Evolutionary conservation across 1,284 basidiomycete genomes (phyloP).

Genomic region (Trichosporon coremiiforme): DNA sequence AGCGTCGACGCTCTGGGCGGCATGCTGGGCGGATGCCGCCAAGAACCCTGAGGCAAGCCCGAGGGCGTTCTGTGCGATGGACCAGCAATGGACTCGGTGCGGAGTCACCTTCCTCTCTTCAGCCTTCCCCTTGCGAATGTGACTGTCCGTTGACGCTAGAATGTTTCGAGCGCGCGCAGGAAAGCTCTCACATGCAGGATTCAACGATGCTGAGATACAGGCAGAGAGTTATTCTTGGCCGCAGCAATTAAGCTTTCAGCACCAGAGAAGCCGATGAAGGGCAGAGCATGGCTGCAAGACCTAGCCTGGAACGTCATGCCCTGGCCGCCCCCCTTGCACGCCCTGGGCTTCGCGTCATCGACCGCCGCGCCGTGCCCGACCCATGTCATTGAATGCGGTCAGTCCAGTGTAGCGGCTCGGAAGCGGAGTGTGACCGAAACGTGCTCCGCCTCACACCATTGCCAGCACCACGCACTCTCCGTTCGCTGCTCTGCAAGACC

Average conservation of each 20-base stretch:
- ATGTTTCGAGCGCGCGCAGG: not conserved
- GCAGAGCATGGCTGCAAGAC: not conserved
- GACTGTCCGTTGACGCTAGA: not conserved
- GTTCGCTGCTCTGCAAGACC: too few species aligned
- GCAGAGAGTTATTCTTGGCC: not conserved
- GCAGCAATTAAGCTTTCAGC: not conserved
- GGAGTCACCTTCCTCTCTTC: not conserved
- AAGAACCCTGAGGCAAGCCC: not conserved
- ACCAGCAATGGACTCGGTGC: too few species aligned
- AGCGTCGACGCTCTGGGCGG: too few species aligned
- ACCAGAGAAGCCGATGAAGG: not conserved
- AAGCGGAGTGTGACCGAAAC: not conserved
- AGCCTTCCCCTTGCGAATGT: too few species aligned
- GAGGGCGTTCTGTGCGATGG: not conserved
- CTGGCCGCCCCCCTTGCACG: not conserved
- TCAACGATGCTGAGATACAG: not conserved
- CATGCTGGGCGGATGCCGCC: not conserved
- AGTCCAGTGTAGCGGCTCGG: not conserved
- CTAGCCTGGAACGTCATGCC: conserved; percentile 8
- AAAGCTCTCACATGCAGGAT: not conserved
- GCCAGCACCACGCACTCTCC: not conserved
- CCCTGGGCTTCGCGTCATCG: conserved; percentile 1
- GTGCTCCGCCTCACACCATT: not conserved
- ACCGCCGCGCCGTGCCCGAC: not conserved
- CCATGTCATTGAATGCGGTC: not conserved